Percentiles rank a stretch among this genome's conserved stretches.
phyloP scores from a whole-genome alignment of 306 rosid species.

The Acmispon strigosus region DNA sequence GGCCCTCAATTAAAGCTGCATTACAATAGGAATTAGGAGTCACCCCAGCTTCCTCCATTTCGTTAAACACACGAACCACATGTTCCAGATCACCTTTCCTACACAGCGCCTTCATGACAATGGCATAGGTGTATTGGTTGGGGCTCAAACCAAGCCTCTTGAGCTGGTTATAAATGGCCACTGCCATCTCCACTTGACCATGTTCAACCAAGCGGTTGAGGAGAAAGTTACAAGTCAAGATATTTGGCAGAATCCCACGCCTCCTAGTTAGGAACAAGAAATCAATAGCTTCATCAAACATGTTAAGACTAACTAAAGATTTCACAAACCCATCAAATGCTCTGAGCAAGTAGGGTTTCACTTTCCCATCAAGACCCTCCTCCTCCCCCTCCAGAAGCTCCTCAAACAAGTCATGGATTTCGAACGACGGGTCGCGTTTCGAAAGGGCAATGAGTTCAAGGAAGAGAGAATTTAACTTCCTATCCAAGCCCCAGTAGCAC shows the following conservation, averaged over 20 bases:
- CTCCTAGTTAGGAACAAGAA: constrained; percentile 43
- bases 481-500: constrained; percentile 48
- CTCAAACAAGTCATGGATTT: constrained; percentile 39
- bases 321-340: constrained; percentile 59
- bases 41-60: constrained; percentile 61
- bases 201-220: constrained; percentile 54
- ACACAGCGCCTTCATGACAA: constrained; percentile 61
- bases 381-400: constrained; percentile 22
- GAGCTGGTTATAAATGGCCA: constrained; percentile 45
- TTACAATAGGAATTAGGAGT: constrained; percentile 43
- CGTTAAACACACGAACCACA: constrained; percentile 41
- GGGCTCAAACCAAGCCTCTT: constrained; percentile 69
- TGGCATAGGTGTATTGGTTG: constrained; percentile 58
- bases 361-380: constrained; percentile 10
- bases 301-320: constrained; percentile 42
- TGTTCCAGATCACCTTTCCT: constrained; percentile 51
- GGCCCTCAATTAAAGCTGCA: constrained; percentile 56
- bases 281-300: constrained; percentile 70
- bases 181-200: constrained; percentile 37
- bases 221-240: constrained; percentile 59
- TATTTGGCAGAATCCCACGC: constrained; percentile 51
- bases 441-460: constrained; percentile 37
- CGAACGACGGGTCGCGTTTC: constrained; percentile 18
- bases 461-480: constrained; percentile 54
- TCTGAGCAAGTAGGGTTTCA: constrained; percentile 11